A percentile compares a stretch with the other conserved stretches of the same genome.
phyloP scores from a whole-genome alignment of 768 basidiomycete species.

The Hortiboletus flavorubellus region DNA sequence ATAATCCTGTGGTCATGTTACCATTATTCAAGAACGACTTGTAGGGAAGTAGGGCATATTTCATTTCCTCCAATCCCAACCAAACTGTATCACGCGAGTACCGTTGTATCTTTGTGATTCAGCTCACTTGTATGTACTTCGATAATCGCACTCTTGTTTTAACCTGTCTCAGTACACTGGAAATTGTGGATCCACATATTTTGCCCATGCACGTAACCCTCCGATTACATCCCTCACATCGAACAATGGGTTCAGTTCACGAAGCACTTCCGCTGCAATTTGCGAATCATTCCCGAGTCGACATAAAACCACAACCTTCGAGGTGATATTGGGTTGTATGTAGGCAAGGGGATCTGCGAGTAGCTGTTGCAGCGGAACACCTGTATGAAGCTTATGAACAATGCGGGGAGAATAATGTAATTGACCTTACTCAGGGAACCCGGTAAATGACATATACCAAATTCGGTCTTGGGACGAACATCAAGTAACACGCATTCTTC shows the following conservation, averaged over 20 bases:
- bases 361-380: slow-evolving; percentile 67
- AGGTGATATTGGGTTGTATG: slow-evolving; percentile 28
- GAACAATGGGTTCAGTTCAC: slow-evolving; percentile 19
- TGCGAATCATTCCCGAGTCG: slow-evolving; percentile 93
- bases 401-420: neutral
- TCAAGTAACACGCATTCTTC: slow-evolving; percentile 55
- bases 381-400: slow-evolving; percentile 39
- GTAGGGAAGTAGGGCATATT: slow-evolving; percentile 32
- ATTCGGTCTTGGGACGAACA: slow-evolving; percentile 76
- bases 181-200: slow-evolving; percentile 67
- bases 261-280: slow-evolving; percentile 61
- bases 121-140: slow-evolving; percentile 3
- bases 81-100: slow-evolving; percentile 3
- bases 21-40: neutral
- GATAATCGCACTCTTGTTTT: neutral
- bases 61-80: slow-evolving; percentile 30
- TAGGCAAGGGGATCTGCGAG: slow-evolving; percentile 54
- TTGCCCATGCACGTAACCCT: slow-evolving; percentile 79
- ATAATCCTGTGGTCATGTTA: neutral
- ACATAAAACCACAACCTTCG: slow-evolving; percentile 62
- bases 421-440: slow-evolving; percentile 61
- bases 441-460: slow-evolving; percentile 80
- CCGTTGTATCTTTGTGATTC: slow-evolving; percentile 1
- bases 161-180: slow-evolving; percentile 63
- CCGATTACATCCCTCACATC: slow-evolving; percentile 71